Conservation (phyloP, 108 stramenopile genomes). For the Discostella stelligeroides region DNA sequence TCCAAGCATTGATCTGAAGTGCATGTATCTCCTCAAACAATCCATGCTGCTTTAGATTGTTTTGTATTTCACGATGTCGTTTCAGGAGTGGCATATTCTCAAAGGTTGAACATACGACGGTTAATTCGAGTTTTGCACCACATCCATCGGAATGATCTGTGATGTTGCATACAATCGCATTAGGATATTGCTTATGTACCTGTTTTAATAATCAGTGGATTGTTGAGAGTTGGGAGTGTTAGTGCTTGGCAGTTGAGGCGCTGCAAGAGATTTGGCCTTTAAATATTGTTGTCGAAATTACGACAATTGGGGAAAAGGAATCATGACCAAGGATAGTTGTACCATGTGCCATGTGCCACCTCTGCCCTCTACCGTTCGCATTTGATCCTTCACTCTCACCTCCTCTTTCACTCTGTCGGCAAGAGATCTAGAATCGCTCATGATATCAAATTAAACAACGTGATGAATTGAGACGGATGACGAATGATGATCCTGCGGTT, state of each 20-base stretch:
- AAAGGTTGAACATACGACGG: constrained; percentile 37
- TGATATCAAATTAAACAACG: background rate
- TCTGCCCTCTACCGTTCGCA: no score
- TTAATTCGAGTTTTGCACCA: constrained; percentile 53
- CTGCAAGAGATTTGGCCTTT: no score
- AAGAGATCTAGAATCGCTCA: no score
- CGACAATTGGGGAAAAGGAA: no score
- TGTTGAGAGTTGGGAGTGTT: no score
- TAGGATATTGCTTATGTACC: constrained; percentile 46
- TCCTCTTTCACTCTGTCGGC: constrained; percentile 45
- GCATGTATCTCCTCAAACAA: constrained; percentile 76
- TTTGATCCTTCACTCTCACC: no score
- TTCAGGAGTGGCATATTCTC: constrained; percentile 66
- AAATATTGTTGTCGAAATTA: no score
- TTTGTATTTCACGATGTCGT: constrained; percentile 79
- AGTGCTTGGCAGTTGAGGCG: no score
- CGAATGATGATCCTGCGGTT: no score
- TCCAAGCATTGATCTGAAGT: constrained; percentile 80
- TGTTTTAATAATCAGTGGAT: no score
- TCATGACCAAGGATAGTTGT: no score
- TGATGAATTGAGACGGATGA: background rate
- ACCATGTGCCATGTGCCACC: no score
- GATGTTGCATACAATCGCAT: constrained; percentile 40
- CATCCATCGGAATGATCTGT: constrained; percentile 55
- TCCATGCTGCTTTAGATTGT: constrained; percentile 56